These are phyloP conservation scores for Globisporangium apiculatum DNA, from an alignment of 352 stramenopile genomes.

Conservation along the genomic window DNA sequence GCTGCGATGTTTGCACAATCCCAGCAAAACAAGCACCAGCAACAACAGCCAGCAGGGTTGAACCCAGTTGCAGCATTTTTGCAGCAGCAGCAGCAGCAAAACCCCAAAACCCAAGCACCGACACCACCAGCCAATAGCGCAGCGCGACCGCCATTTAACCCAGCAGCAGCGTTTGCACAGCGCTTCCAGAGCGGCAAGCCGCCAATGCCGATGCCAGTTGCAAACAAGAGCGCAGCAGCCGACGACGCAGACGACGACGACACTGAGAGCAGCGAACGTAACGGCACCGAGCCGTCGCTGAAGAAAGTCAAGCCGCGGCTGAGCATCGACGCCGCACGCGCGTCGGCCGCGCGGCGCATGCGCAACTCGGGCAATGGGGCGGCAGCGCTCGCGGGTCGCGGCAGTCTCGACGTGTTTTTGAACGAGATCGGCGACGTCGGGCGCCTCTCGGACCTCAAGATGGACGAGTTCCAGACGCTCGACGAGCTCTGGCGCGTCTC, in stretches of 20 bases:
- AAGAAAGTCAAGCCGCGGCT: slow-evolving; percentile 73
- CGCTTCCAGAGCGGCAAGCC: slow-evolving; percentile 39
- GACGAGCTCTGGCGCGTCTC: slow-evolving; percentile 80
- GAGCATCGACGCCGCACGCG: slow-evolving; percentile 69
- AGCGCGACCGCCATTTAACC: slow-evolving; percentile 29
- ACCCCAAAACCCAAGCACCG: slow-evolving; percentile 11
- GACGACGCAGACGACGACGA: slow-evolving; percentile 37
- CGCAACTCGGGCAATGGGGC: slow-evolving; percentile 48
- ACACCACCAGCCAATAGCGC: not conserved
- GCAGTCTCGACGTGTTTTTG: slow-evolving; percentile 69
- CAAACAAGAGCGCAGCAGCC: slow-evolving; percentile 12
- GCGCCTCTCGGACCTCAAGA: slow-evolving; percentile 78
- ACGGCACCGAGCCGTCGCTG: slow-evolving; percentile 43
- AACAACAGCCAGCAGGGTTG: slow-evolving; percentile 3
- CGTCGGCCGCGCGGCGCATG: slow-evolving; percentile 57
- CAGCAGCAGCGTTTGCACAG: slow-evolving; percentile 48
- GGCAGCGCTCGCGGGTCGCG: slow-evolving; percentile 36
- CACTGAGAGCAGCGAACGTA: slow-evolving; percentile 17
- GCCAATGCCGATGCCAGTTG: slow-evolving; percentile 27
- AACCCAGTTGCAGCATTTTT: slow-evolving; percentile 54
- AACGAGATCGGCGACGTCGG: slow-evolving; percentile 76
- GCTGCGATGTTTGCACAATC: slow-evolving; percentile 53
- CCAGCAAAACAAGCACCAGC: slow-evolving; percentile 16
- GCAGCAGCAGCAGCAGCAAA: slow-evolving; percentile 42
- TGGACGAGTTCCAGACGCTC: slow-evolving; percentile 79